Evolutionary conservation across 176 grass and related monocot genomes (phyloP), one percentile per base, ranked within the genome.

Genomic region (Chrysopogon serrulatus): DNA sequence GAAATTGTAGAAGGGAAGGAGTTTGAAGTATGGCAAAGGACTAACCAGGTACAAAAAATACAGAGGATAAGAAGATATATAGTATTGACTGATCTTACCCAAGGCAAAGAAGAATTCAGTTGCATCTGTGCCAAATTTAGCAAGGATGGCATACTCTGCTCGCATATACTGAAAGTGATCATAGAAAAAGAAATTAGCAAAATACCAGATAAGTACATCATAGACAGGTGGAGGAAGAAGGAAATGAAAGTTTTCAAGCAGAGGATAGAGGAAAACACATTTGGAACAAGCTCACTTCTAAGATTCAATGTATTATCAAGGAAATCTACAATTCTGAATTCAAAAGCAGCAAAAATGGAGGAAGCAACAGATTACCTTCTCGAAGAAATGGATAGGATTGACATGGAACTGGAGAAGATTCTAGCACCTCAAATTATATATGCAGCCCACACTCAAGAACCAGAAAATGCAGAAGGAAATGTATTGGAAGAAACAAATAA

Each of bases 71-170:
- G 69, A 2, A 45, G 2, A 10, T 72, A 10, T 8, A 4, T 45
- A 8, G 41, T 72, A 0, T 3, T 30, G 4, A 17, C 43, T 4
- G 14, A 47, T 8, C 16, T 72, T 1, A 8, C 6, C 7, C 6
- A 23, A 0, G 51, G 51, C 0, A 3, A 9, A 0, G 6, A 72
- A 16, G 14, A 32, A 0, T 73, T 31, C 1, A 32, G 15, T 18
- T 73, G 15, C 15, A 73, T 73, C 9, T 73, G 70, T 31, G 24
- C 1, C 1, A 73, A 48, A 17, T 73, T 73, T 5, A 16, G 32
- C 3, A 73, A 73, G 2, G 70, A 73, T 48, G 70, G 70, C 0
- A 17, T 73, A 4, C 2, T 73, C 0, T 73, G 70, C 3, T 18
- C 26, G 0, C 42, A 48, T 10, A 31, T 48, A 0, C 42, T 48